phyloP scores from a whole-genome alignment of 176 grass and related monocot species.

The Phragmites australis region DNA sequence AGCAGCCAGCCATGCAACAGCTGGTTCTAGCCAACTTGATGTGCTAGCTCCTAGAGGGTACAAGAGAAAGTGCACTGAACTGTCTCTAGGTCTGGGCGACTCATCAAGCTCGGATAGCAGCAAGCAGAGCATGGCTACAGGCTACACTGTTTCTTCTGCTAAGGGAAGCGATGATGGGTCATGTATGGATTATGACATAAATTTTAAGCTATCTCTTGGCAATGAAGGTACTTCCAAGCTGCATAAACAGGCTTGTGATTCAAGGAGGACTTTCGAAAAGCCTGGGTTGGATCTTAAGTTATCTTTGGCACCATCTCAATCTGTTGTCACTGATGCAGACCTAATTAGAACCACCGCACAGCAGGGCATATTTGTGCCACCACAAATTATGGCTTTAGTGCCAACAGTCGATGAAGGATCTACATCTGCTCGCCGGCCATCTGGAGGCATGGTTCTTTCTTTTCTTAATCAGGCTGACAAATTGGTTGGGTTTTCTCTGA shows the following conservation, averaged over 20 bases:
- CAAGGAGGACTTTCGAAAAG: slow-evolving; percentile 35
- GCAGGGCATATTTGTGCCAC: slow-evolving; percentile 34
- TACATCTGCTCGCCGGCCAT: slow-evolving; percentile 70
- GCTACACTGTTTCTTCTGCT: slow-evolving; percentile 58
- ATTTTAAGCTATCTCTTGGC: slow-evolving; percentile 59
- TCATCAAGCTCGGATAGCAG: slow-evolving; percentile 73
- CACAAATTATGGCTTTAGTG: slow-evolving; percentile 42
- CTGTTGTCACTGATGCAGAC: slow-evolving; percentile 54
- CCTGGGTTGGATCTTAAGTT: slow-evolving; percentile 65
- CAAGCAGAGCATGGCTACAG: slow-evolving; percentile 62
- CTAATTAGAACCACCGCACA: slow-evolving; percentile 15
- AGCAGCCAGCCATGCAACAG: slow-evolving; percentile 15
- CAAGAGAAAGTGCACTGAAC: slow-evolving; percentile 65
- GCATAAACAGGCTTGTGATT: slow-evolving; percentile 52
- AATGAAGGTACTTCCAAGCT: slow-evolving; percentile 49
- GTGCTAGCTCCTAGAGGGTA: slow-evolving; percentile 49
- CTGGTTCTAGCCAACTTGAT: slow-evolving; percentile 47
- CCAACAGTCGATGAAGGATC: slow-evolving; percentile 84
- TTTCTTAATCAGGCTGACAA: slow-evolving; percentile 52
- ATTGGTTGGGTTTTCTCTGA: slow-evolving; percentile 21
- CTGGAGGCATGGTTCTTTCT: slow-evolving; percentile 56
- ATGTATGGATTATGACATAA: slow-evolving; percentile 64
- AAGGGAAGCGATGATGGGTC: slow-evolving; percentile 64
- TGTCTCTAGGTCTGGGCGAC: slow-evolving; percentile 53
- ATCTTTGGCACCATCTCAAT: slow-evolving; percentile 69